These are phyloP conservation scores for Cucumis variabilis DNA, from an alignment of 331 rosid genomes.

Conservation along the genomic window DNA sequence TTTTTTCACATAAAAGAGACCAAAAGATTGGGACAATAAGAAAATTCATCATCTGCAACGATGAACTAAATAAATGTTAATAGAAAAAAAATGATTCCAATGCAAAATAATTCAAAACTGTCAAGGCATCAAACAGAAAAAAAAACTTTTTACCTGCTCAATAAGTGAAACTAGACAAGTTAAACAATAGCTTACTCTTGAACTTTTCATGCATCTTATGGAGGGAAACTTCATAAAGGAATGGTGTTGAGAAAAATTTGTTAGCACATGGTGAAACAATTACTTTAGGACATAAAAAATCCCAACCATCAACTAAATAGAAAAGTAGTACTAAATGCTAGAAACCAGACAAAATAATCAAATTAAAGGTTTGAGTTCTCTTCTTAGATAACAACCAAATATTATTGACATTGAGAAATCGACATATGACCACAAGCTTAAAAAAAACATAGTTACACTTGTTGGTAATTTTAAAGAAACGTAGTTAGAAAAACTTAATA, in stretches of 20 bases:
- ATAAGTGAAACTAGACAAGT: conserved; percentile 85
- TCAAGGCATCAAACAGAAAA: not conserved
- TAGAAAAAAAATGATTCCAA: too few species aligned
- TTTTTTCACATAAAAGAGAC: too few species aligned
- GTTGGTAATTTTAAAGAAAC: not conserved
- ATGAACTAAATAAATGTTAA: too few species aligned
- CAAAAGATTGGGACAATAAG: not conserved
- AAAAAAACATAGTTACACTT: too few species aligned
- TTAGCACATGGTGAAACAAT: conserved; percentile 37
- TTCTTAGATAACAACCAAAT: not conserved
- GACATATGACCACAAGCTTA: not conserved
- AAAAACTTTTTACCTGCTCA: conserved; percentile 72
- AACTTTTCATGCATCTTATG: conserved; percentile 51
- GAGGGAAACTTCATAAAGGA: conserved; percentile 61
- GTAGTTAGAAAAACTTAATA: not conserved
- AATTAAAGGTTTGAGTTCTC: not conserved
- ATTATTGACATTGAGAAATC: not conserved
- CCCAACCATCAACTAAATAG: not conserved
- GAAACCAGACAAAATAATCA: not conserved
- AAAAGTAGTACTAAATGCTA: not conserved
- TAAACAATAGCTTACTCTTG: conserved; percentile 79
- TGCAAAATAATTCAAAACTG: too few species aligned
- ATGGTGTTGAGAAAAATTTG: conserved; percentile 68
- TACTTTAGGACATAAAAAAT: conserved; percentile 28
- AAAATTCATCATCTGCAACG: too few species aligned